These are phyloP conservation scores for Backusella liffmaniae DNA, from an alignment of 192 early-diverging fungal species.

Conservation along the genomic window DNA sequence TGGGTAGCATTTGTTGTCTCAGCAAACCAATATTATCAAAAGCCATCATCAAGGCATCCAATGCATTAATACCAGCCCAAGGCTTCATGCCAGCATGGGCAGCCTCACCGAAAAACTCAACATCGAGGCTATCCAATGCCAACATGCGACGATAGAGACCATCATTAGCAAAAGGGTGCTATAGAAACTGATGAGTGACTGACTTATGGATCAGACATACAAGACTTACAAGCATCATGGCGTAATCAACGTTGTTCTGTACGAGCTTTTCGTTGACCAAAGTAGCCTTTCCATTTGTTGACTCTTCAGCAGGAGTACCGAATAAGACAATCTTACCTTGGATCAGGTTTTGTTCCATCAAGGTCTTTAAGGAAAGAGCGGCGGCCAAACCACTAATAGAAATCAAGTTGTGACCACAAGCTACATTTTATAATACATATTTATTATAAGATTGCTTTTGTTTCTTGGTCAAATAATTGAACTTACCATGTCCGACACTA, in stretches of 20 bases:
- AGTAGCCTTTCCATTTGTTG: constrained; percentile 66
- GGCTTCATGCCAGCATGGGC: constrained; percentile 61
- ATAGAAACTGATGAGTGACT: not conserved
- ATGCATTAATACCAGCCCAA: constrained; percentile 59
- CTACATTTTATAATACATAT: constrained; percentile 39
- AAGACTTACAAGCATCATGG: constrained; percentile 64
- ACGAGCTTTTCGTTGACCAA: constrained; percentile 66
- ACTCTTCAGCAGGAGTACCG: constrained; percentile 72
- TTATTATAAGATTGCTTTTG: too few species aligned
- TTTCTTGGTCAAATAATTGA: not conserved
- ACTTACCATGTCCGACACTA: constrained; percentile 45
- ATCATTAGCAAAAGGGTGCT: constrained; percentile 42
- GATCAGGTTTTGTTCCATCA: constrained; percentile 39
- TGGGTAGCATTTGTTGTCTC: constrained; percentile 55
- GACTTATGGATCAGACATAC: not conserved
- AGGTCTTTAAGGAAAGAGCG: constrained; percentile 45
- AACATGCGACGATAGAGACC: constrained; percentile 30
- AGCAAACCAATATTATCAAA: constrained; percentile 53
- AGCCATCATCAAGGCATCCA: constrained; percentile 53
- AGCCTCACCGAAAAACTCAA: constrained; percentile 56
- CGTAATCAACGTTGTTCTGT: constrained; percentile 55
- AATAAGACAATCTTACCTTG: constrained; percentile 56
- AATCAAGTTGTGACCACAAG: constrained; percentile 69
- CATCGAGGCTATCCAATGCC: constrained; percentile 35
- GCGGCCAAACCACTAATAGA: constrained; percentile 59